A percentile compares a stretch with the other conserved stretches of the same genome.
Conservation (phyloP, 768 basidiomycete genomes). For the Agaricus blazei region DNA sequence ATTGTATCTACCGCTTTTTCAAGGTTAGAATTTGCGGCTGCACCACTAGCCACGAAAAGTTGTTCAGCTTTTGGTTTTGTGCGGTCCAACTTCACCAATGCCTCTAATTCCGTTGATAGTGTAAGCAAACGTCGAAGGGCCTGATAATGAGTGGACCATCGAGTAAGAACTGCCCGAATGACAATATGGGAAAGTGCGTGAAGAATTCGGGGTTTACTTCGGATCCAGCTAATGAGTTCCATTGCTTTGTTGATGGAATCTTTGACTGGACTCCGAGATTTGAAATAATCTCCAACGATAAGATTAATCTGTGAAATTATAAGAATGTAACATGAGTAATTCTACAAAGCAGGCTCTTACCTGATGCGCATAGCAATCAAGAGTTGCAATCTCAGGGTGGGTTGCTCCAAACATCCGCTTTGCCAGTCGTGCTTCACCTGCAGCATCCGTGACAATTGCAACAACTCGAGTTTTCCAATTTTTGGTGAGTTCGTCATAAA, state of each 20-base stretch:
- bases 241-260: constrained; percentile 9
- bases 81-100: constrained; percentile 1
- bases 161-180: constrained; percentile 25
- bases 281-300: not conserved
- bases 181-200: constrained; percentile 19
- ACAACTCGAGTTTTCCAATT: too few species aligned
- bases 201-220: constrained; percentile 21
- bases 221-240: constrained; percentile 26
- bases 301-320: too few species aligned
- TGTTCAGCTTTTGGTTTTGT: too few species aligned
- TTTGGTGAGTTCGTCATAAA: too few species aligned
- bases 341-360: not conserved
- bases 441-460: too few species aligned
- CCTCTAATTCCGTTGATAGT: constrained; percentile 16
- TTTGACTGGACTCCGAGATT: too few species aligned
- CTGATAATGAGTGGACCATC: constrained; percentile 28
- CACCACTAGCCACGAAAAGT: too few species aligned
- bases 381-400: constrained; percentile 12
- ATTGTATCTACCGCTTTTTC: too few species aligned
- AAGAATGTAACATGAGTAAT: too few species aligned
- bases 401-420: constrained; percentile 8
- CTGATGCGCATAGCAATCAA: constrained; percentile 24
- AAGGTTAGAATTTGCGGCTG: too few species aligned
- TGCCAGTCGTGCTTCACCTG: constrained; percentile 25
- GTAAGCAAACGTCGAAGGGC: constrained; percentile 15